Evolutionary conservation across 768 basidiomycete genomes (phyloP).

Genomic region (Lactarius vividus): DNA sequence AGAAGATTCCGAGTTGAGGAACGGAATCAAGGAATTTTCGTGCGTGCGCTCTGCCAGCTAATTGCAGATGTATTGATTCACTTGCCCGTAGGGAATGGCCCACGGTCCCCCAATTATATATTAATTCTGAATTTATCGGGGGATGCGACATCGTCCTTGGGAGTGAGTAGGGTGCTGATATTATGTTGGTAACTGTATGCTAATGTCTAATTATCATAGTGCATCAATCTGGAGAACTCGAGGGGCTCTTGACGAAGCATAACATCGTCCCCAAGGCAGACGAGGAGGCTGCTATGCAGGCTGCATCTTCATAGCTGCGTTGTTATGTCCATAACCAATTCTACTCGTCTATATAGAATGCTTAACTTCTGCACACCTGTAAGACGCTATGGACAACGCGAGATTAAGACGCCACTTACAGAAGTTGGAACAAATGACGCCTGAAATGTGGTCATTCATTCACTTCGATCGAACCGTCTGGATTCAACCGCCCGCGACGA

Average conservation of each 20-base stretch:
- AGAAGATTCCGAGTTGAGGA: slow-evolving; percentile 78
- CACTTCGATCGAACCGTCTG: slow-evolving; percentile 57
- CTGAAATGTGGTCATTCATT: slow-evolving; percentile 19
- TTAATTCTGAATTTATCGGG: slow-evolving; percentile 93
- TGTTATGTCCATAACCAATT: neutral
- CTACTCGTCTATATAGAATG: neutral
- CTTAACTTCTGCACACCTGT: slow-evolving; percentile 2
- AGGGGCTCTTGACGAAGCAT: slow-evolving; percentile 71
- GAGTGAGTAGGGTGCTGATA: slow-evolving; percentile 54
- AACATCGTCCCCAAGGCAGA: slow-evolving; percentile 58
- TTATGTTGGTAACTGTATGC: slow-evolving; percentile 7
- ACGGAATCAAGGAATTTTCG: slow-evolving; percentile 95
- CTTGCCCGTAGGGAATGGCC: slow-evolving; percentile 80
- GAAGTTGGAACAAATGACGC: neutral
- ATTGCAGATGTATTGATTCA: neutral
- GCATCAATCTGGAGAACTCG: slow-evolving; percentile 95
- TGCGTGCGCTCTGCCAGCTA: slow-evolving; percentile 43
- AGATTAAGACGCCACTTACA: neutral
- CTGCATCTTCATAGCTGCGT: slow-evolving; percentile 25
- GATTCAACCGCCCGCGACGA: slow-evolving; percentile 40
- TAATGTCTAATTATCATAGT: slow-evolving; percentile 45
- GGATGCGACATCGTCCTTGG: slow-evolving; percentile 93
- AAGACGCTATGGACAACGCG: neutral
- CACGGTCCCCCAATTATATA: slow-evolving; percentile 92
- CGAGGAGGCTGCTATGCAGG: slow-evolving; percentile 22